Conservation (phyloP, 192 early-diverging fungal genomes). For the Coemansia guatemalensis region DNA sequence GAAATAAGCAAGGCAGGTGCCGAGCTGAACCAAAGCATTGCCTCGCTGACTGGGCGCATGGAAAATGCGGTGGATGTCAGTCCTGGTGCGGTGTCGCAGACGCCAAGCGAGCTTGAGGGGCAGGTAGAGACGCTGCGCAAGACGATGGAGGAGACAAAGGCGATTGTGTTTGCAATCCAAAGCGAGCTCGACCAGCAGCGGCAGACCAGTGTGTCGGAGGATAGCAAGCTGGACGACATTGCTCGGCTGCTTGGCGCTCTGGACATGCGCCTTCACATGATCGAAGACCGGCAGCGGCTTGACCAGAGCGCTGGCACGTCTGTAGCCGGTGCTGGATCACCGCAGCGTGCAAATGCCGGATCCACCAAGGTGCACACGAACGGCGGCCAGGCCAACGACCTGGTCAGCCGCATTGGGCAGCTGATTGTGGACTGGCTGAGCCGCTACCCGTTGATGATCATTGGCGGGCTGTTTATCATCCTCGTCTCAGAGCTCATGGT, state of each 20-base stretch:
- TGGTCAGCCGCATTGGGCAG: constrained; percentile 32
- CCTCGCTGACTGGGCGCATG: constrained; percentile 1
- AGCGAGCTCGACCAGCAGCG: constrained; percentile 30
- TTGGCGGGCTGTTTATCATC: constrained; percentile 41
- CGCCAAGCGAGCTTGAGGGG: constrained; percentile 25
- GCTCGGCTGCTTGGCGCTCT: constrained; percentile 36
- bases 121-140: constrained; percentile 45
- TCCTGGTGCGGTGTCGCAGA: neutral
- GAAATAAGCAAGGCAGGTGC: constrained; percentile 15
- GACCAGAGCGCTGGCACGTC: constrained; percentile 10
- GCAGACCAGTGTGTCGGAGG: constrained; percentile 21
- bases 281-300: constrained; percentile 34
- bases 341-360: constrained; percentile 25
- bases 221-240: constrained; percentile 41
- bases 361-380: constrained; percentile 34
- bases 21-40: constrained; percentile 19
- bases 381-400: constrained; percentile 13
- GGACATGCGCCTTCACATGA: constrained; percentile 51
- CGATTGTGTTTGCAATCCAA: constrained; percentile 38
- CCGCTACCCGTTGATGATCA: constrained; percentile 40
- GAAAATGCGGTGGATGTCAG: neutral
- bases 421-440: constrained; percentile 24
- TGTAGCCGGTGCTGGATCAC: neutral
- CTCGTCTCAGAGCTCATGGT: constrained; percentile 42
- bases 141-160: constrained; percentile 47